Evolutionary conservation across 352 stramenopile genomes (phyloP).

Genomic region (Globisporangium polare): DNA sequence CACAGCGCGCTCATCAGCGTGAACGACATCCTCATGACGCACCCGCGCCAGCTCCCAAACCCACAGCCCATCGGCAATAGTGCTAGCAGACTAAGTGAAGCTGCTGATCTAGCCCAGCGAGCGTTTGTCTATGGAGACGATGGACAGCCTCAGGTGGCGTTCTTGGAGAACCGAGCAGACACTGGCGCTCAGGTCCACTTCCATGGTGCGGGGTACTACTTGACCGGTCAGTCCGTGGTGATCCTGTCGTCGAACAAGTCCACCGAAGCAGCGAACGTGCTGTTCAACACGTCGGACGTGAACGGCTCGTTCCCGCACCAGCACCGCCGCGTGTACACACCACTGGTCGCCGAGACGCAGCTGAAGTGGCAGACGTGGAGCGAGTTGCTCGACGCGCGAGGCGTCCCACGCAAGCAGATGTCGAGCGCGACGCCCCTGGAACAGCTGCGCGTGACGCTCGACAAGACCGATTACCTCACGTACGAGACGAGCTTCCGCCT

Average conservation of each 20-base stretch:
- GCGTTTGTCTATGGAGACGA: slow-evolving; percentile 45
- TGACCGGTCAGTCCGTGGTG: slow-evolving; percentile 40
- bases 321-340: slow-evolving; percentile 35
- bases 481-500: slow-evolving; percentile 50
- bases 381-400: slow-evolving; percentile 30
- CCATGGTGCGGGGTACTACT: slow-evolving; percentile 26
- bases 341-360: slow-evolving; percentile 26
- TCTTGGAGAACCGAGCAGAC: slow-evolving; percentile 51
- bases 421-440: slow-evolving; percentile 37
- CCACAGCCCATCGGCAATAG: slow-evolving; percentile 19
- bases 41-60: slow-evolving; percentile 48
- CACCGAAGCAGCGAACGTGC: slow-evolving; percentile 13
- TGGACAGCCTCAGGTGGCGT: slow-evolving; percentile 27
- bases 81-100: not conserved
- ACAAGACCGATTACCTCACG: slow-evolving; percentile 59
- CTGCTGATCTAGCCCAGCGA: slow-evolving; percentile 24
- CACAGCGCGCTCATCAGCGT: slow-evolving; percentile 50
- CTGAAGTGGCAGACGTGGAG: slow-evolving; percentile 54
- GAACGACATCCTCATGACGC: slow-evolving; percentile 46
- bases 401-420: slow-evolving; percentile 29
- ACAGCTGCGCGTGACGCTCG: slow-evolving; percentile 49
- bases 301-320: slow-evolving; percentile 36
- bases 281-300: slow-evolving; percentile 62
- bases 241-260: slow-evolving; percentile 28
- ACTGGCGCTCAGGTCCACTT: slow-evolving; percentile 30